A percentile compares a stretch with the other conserved stretches of the same genome.
These are phyloP conservation scores for Physcomitrium patens DNA, from an alignment of 225 moss, liverwort and hornwort genomes.

Conservation along the genomic window DNA sequence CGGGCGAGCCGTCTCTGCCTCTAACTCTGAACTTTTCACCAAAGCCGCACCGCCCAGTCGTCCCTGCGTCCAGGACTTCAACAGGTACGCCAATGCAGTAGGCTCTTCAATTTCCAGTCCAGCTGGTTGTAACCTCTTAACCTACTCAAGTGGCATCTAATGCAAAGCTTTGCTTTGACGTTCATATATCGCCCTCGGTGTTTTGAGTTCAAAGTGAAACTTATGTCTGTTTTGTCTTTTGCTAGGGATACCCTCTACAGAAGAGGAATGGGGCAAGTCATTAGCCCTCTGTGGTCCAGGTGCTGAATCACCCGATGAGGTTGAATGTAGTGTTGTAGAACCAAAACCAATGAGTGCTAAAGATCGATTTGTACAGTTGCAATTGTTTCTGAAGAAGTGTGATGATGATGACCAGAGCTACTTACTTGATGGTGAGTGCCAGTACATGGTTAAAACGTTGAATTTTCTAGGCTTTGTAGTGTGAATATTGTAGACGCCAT, in stretches of 20 bases:
- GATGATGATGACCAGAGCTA: constrained; percentile 58
- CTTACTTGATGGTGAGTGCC: constrained; percentile 47
- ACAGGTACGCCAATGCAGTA: constrained; percentile 28
- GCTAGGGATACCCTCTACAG: constrained; percentile 27
- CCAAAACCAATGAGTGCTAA: constrained; percentile 38
- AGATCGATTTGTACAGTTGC: constrained; percentile 59
- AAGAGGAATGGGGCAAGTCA: constrained; percentile 70
- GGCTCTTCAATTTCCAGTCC: too few relatives aligned
- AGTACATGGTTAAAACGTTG: background rate
- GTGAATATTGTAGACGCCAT: background rate
- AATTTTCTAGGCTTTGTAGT: background rate
- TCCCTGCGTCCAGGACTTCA: constrained; percentile 37
- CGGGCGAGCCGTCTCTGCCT: constrained; percentile 37
- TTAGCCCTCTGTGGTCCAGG: constrained; percentile 59
- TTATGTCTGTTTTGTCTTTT: background rate
- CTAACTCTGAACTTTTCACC: constrained; percentile 44
- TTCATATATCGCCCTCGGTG: too few relatives aligned
- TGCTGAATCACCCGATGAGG: constrained; percentile 30
- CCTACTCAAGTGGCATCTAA: too few relatives aligned
- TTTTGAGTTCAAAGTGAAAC: too few relatives aligned
- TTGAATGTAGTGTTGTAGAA: constrained; percentile 31
- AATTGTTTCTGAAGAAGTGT: constrained; percentile 61
- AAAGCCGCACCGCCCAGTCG: constrained; percentile 17
- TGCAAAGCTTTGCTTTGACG: too few relatives aligned
- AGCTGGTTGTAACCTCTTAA: too few relatives aligned